These are phyloP conservation scores for Daucus carota DNA, from an alignment of 129 eudicot species.

Conservation along the genomic window DNA sequence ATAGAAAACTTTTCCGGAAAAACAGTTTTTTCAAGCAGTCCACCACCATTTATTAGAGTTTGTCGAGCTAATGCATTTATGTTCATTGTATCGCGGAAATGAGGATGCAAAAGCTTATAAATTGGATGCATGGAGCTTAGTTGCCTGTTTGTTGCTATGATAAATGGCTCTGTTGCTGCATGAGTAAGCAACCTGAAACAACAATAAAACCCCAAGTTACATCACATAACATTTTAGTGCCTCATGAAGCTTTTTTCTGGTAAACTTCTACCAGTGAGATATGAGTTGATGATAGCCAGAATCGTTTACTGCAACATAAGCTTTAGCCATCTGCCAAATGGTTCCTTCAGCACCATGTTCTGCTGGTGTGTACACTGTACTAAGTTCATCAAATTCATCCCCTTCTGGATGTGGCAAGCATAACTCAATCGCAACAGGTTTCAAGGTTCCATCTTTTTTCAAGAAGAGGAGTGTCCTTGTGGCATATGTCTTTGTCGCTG, in stretches of 20 bases:
- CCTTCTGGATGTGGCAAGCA: constrained; percentile 57
- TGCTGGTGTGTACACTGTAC: constrained; percentile 58
- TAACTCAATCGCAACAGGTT: constrained; percentile 66
- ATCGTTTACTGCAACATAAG: constrained; percentile 70
- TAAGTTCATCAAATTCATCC: constrained; percentile 38
- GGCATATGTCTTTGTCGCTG: constrained; percentile 57
- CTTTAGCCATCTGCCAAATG: constrained; percentile 72
- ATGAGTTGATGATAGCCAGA: constrained; percentile 77
- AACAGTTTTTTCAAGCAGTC: constrained; percentile 65
- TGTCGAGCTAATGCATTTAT: constrained; percentile 72
- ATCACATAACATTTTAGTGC: too few relatives aligned
- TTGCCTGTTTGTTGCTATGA: constrained; percentile 79
- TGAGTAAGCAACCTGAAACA: constrained; percentile 62
- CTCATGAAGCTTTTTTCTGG: neutral
- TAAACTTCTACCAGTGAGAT: constrained; percentile 46
- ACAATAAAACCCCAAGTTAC: neutral
- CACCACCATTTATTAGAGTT: constrained; percentile 64
- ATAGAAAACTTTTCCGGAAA: constrained; percentile 55
- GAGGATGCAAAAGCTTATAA: constrained; percentile 85
- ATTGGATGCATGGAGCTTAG: constrained; percentile 75
- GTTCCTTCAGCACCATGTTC: constrained; percentile 45
- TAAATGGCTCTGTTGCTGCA: constrained; percentile 75
- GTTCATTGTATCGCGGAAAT: constrained; percentile 77
- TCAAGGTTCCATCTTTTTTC: constrained; percentile 46
- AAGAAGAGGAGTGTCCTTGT: constrained; percentile 62